Evolutionary conservation across 1,139 yeast species (phyloP).

Genomic region (Yamadazyma kanchanaburiensis): DNA sequence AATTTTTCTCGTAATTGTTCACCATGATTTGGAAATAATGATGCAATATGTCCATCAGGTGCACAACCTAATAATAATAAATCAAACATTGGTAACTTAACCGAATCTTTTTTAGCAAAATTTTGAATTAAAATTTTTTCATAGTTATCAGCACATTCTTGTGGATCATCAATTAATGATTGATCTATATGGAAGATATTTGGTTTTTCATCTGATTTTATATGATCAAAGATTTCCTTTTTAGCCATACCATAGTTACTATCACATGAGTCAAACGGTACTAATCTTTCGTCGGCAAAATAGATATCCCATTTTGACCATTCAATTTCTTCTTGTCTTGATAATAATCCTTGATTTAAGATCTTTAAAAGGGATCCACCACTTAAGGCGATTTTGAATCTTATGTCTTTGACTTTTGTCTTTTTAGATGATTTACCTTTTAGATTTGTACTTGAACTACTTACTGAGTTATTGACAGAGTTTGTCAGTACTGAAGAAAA

Average conservation of each 20-base stretch:
- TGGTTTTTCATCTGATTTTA: constrained; percentile 55
- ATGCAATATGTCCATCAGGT: constrained; percentile 97
- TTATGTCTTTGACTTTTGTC: constrained; percentile 47
- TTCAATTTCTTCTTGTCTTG: constrained; percentile 64
- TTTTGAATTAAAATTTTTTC: constrained; percentile 82
- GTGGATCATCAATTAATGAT: constrained; percentile 73
- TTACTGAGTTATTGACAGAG: constrained; percentile 9
- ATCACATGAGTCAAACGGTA: constrained; percentile 78
- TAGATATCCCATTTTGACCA: constrained; percentile 97
- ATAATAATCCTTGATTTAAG: constrained; percentile 75
- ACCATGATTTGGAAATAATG: constrained; percentile 85
- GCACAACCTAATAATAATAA: constrained; percentile 91
- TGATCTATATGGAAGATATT: constrained; percentile 82
- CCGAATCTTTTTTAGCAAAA: constrained; percentile 96
- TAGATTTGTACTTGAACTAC: constrained; percentile 6
- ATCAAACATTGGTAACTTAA: constrained; percentile 92
- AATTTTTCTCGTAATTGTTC: constrained; percentile 83
- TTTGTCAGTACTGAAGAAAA: constrained; percentile 12
- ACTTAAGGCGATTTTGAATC: constrained; percentile 87
- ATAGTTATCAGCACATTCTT: constrained; percentile 90
- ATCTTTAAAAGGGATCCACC: constrained; percentile 93
- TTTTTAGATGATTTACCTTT: constrained; percentile 32
- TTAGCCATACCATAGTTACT: constrained; percentile 90
- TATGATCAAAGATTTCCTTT: constrained; percentile 71
- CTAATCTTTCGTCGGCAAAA: constrained; percentile 95